phyloP scores from a whole-genome alignment of 768 basidiomycete species.

The Naganishia friedmannii region DNA sequence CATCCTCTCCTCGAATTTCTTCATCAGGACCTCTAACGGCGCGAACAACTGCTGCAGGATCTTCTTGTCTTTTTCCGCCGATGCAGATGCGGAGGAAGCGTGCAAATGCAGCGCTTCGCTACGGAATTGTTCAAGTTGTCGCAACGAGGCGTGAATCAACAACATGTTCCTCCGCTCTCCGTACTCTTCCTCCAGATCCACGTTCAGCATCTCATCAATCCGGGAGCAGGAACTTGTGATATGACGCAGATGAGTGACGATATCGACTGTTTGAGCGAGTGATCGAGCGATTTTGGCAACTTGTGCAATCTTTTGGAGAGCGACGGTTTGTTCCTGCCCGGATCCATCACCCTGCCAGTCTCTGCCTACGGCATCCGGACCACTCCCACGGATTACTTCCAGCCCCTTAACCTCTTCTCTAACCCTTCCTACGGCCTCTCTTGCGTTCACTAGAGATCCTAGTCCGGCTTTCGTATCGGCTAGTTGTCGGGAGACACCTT shows the following conservation, averaged over 20 bases:
- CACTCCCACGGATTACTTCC: constrained; percentile 61
- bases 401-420: constrained; percentile 53
- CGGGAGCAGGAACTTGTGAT: constrained; percentile 81
- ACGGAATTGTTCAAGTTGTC: constrained; percentile 85
- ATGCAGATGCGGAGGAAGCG: no score
- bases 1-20: constrained; percentile 81
- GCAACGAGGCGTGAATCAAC: constrained; percentile 83
- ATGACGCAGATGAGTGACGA: constrained; percentile 87
- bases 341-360: constrained; percentile 85
- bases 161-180: constrained; percentile 80
- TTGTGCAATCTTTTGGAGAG: constrained; percentile 65
- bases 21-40: constrained; percentile 72
- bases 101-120: constrained; percentile 91
- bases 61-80: constrained; percentile 55
- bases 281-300: constrained; percentile 94
- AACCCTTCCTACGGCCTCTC: constrained; percentile 44
- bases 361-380: constrained; percentile 62
- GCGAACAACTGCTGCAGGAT: constrained; percentile 66
- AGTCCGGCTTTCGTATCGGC: constrained; percentile 81
- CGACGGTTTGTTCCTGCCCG: constrained; percentile 74
- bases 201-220: constrained; percentile 71
- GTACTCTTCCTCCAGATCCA: constrained; percentile 71
- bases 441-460: constrained; percentile 45
- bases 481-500: constrained; percentile 87
- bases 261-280: constrained; percentile 90